phyloP scores from a whole-genome alignment of 2,329 filamentous ascomycete species.

The Penicillium sp. region DNA sequence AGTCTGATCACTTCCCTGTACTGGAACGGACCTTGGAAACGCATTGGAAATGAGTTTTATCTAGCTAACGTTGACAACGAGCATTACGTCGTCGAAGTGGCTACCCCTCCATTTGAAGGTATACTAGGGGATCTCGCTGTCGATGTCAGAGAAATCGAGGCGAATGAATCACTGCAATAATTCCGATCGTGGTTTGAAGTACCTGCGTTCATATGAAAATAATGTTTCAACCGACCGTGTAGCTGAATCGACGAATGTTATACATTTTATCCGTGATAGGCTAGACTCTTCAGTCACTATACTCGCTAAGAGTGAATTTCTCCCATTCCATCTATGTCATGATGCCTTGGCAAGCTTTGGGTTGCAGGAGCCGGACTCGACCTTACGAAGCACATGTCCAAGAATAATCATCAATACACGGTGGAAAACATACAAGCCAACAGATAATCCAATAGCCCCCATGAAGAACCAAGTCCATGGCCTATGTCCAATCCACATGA shows the following conservation, averaged over 20 bases:
- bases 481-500: slow-evolving; percentile 8
- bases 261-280: not conserved
- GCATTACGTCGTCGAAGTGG: not conserved
- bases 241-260: not conserved
- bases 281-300: too few relatives aligned
- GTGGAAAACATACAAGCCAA: not conserved
- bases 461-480: slow-evolving; percentile 6
- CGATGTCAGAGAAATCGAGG: not conserved
- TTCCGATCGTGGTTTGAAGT: not conserved
- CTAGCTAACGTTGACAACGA: slow-evolving; percentile 3
- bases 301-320: not conserved
- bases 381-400: not conserved
- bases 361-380: not conserved
- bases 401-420: not conserved
- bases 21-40: slow-evolving; percentile 10
- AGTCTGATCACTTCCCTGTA: slow-evolving; percentile 6
- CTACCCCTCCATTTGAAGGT: slow-evolving; percentile 5
- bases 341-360: not conserved
- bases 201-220: not conserved
- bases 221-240: not conserved
- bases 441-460: not conserved
- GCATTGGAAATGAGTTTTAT: slow-evolving; percentile 8
- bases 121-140: slow-evolving; percentile 10
- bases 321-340: not conserved
- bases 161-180: not conserved